Evolutionary conservation across 2,329 filamentous ascomycete genomes (phyloP).

Genomic region (Huntiella bhutanensis): DNA sequence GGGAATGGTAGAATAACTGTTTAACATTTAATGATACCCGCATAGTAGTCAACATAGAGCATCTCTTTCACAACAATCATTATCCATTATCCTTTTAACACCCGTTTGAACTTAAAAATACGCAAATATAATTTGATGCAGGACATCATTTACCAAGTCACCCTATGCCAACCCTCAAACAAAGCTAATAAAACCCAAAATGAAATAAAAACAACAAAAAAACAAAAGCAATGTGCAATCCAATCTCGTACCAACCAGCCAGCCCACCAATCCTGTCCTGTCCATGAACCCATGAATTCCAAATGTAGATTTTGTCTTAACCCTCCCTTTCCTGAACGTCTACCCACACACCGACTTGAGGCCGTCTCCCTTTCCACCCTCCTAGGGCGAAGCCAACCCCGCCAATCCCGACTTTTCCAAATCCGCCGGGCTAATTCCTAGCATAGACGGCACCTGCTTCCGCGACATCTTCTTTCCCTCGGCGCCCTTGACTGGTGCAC

Average conservation of each 20-base stretch:
- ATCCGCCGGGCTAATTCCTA: constrained; percentile 23
- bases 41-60: not conserved
- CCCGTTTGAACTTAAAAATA: not conserved
- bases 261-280: not conserved
- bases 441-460: constrained; percentile 36
- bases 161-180: not conserved
- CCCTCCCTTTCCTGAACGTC: too few species aligned
- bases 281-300: not conserved
- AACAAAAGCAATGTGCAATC: not conserved
- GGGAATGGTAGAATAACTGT: not conserved
- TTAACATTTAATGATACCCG: not conserved
- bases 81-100: too few species aligned
- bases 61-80: too few species aligned
- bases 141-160: too few species aligned
- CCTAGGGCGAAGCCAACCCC: constrained; percentile 3
- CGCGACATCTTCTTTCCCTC: constrained; percentile 31
- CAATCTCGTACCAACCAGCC: too few species aligned
- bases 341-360: not conserved
- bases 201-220: not conserved
- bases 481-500: constrained; percentile 48
- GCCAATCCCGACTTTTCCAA: constrained; percentile 10
- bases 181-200: not conserved
- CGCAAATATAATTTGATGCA: constrained; percentile 1
- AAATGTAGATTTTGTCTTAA: not conserved
- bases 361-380: not conserved